Evolutionary conservation across 2,329 filamentous ascomycete species (phyloP).

Genomic region (Chaetomiaceae sp.): DNA sequence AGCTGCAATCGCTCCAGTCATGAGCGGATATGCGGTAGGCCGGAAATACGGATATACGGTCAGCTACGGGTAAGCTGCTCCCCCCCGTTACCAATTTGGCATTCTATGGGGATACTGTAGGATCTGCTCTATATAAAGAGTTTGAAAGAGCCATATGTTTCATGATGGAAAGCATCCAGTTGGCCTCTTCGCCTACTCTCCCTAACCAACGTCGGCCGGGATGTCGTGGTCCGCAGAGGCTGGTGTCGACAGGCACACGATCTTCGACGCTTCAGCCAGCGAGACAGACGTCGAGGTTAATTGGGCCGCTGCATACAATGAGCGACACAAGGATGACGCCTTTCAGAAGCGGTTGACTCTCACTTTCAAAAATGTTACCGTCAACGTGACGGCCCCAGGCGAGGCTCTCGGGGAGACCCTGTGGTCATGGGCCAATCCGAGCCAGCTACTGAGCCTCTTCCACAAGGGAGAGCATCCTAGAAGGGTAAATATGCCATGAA

Average conservation of each 20-base stretch:
- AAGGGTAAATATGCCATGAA: neutral
- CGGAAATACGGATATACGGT: slow-evolving; percentile 9
- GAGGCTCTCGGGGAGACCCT: slow-evolving; percentile 1
- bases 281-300: slow-evolving; percentile 7
- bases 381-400: slow-evolving; percentile 1
- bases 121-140: neutral
- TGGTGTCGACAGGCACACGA: neutral
- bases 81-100: neutral
- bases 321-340: neutral
- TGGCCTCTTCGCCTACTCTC: neutral
- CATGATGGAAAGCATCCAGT: neutral
- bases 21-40: neutral
- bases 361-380: slow-evolving; percentile 4
- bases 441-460: neutral
- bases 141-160: neutral
- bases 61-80: neutral
- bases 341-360: slow-evolving; percentile 2
- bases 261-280: neutral
- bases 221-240: slow-evolving; percentile 1
- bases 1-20: neutral
- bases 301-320: neutral
- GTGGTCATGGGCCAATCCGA: neutral
- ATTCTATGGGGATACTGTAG: neutral
- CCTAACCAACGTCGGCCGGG: neutral
- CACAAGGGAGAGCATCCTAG: neutral